A percentile compares a stretch with the other conserved stretches of the same genome.
Conservation (phyloP, 495 filamentous ascomycete genomes). For the Chaetomidium leptoderma region DNA sequence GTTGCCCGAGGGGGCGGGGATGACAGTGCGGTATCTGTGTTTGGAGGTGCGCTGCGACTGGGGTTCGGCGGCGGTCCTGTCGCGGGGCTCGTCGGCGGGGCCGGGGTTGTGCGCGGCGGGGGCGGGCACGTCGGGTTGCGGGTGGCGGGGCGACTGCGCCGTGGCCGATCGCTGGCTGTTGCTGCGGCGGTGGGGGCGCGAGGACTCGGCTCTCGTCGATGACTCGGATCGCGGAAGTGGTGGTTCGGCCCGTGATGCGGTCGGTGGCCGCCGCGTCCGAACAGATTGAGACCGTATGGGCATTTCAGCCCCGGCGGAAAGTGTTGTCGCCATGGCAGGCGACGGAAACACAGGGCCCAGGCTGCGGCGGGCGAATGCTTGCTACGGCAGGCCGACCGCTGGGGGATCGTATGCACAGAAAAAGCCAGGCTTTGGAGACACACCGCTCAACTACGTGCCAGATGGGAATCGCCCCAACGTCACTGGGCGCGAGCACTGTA, state of each 20-base stretch:
- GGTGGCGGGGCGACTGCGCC: constrained; percentile 26
- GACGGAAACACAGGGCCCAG: background rate
- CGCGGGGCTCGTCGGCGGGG: constrained; percentile 43
- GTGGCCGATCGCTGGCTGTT: constrained; percentile 35
- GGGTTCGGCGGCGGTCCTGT: constrained; percentile 43
- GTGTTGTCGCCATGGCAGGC: constrained; percentile 28
- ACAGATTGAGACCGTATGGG: constrained; percentile 37
- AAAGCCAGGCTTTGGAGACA: background rate
- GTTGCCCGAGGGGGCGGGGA: constrained; percentile 75
- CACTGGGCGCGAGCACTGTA: background rate
- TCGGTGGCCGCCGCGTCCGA: constrained; percentile 33
- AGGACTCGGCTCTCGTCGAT: constrained; percentile 37
- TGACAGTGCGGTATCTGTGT: constrained; percentile 71
- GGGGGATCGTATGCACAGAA: background rate
- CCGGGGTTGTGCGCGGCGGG: constrained; percentile 46
- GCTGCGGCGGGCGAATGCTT: background rate
- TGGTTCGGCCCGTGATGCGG: constrained; percentile 29
- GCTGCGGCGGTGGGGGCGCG: constrained; percentile 43
- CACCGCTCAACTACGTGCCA: background rate
- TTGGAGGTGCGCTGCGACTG: constrained; percentile 36
- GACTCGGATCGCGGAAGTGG: constrained; percentile 33
- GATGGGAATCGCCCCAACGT: background rate
- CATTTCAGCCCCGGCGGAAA: constrained; percentile 30
- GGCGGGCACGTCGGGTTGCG: constrained; percentile 50
- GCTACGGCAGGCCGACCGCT: background rate